A percentile compares a stretch with the other conserved stretches of the same genome.
Conservation (phyloP, 108 stramenopile species). For the Skeletonema potamos region DNA sequence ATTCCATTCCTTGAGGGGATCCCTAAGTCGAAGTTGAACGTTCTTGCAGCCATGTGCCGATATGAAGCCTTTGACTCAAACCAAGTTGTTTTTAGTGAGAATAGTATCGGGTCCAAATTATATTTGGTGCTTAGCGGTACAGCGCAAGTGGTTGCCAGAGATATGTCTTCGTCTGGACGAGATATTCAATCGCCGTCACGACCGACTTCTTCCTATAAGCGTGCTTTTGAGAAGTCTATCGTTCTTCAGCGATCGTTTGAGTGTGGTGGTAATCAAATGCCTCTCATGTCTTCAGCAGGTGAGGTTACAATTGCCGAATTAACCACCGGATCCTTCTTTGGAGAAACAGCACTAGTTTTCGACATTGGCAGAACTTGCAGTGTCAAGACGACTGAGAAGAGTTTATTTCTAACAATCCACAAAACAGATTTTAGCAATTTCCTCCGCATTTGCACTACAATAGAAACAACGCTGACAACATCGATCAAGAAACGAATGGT, state of each 20-base stretch:
- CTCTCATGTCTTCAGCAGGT: not conserved
- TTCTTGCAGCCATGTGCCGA: slow-evolving; percentile 58
- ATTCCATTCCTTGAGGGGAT: slow-evolving; percentile 51
- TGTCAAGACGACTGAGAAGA: slow-evolving; percentile 46
- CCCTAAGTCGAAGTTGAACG: slow-evolving; percentile 30
- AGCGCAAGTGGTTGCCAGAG: slow-evolving; percentile 41
- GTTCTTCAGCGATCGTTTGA: slow-evolving; percentile 43
- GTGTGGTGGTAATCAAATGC: slow-evolving; percentile 23
- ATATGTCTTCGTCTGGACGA: not conserved
- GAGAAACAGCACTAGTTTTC: slow-evolving; percentile 61
- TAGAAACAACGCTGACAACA: slow-evolving; percentile 32
- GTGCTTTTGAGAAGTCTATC: slow-evolving; percentile 17
- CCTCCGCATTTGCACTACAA: slow-evolving; percentile 39
- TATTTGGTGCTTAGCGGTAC: slow-evolving; percentile 54
- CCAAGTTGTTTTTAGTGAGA: slow-evolving; percentile 49
- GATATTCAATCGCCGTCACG: not conserved
- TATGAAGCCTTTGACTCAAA: slow-evolving; percentile 50
- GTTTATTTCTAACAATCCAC: slow-evolving; percentile 49
- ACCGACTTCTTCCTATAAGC: not conserved
- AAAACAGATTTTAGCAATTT: slow-evolving; percentile 51
- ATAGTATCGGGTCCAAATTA: slow-evolving; percentile 49
- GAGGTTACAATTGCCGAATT: slow-evolving; percentile 40
- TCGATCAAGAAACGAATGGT: slow-evolving; percentile 56
- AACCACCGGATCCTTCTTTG: slow-evolving; percentile 60
- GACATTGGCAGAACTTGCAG: slow-evolving; percentile 57